These are phyloP conservation scores for Massarina eburnea DNA, from an alignment of 2,329 filamentous ascomycete species.

Conservation along the genomic window DNA sequence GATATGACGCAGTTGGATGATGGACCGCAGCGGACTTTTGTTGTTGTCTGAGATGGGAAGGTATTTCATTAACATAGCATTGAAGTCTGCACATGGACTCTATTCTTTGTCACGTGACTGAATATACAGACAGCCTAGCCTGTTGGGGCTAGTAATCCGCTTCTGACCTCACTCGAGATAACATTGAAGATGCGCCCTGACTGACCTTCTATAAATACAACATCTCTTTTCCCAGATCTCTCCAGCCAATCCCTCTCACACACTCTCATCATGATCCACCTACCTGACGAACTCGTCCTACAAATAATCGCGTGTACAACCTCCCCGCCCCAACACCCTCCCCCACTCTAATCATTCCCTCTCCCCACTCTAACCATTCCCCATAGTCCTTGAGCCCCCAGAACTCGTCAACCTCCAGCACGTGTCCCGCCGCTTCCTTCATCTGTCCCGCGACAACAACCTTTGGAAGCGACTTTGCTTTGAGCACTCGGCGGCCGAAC, in stretches of 20 bases:
- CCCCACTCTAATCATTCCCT: conserved; percentile 14
- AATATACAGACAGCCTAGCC: too few relatives aligned
- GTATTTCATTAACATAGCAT: too few relatives aligned
- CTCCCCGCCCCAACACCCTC: conserved; percentile 2
- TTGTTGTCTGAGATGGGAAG: conserved; percentile 33
- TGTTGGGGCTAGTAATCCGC: too few relatives aligned
- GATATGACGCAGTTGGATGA: conserved; percentile 41
- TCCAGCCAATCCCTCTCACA: neutral
- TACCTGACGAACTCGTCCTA: conserved; percentile 47
- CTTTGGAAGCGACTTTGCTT: conserved; percentile 80
- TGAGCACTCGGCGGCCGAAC: conserved; percentile 66
- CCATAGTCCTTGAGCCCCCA: conserved; percentile 61
- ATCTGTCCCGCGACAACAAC: conserved; percentile 70
- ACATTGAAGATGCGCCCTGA: too few relatives aligned
- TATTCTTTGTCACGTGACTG: too few relatives aligned
- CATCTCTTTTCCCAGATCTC: neutral
- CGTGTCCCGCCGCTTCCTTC: conserved; percentile 66
- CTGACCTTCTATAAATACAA: too few relatives aligned
- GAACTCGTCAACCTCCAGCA: conserved; percentile 70
- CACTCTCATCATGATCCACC: conserved; percentile 23
- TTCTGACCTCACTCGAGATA: too few relatives aligned
- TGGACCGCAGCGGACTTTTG: conserved; percentile 31
- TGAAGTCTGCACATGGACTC: too few relatives aligned
- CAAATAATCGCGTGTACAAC: conserved; percentile 45
- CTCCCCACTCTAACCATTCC: neutral